phyloP scores from a whole-genome alignment of 176 grass and related monocot genomes.

The Thalia dealbata region DNA sequence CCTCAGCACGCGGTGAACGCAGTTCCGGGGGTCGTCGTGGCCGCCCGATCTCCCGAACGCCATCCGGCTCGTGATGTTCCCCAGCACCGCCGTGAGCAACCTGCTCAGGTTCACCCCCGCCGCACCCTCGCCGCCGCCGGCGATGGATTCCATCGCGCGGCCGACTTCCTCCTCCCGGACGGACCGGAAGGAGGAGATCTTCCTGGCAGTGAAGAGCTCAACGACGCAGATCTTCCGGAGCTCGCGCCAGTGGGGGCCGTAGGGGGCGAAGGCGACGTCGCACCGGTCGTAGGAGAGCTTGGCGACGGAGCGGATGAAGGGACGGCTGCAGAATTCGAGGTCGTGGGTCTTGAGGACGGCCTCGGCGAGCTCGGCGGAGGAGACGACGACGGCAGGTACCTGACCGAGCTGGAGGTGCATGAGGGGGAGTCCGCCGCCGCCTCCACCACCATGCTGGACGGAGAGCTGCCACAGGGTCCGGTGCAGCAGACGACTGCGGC shows the following conservation, averaged over 20 bases:
- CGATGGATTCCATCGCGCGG: neutral
- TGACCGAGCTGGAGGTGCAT: neutral
- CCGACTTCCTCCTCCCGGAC: neutral
- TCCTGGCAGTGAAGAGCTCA: slow-evolving; percentile 6
- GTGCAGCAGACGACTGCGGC: neutral
- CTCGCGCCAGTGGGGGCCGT: neutral
- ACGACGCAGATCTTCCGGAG: neutral
- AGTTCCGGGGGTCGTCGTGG: no score
- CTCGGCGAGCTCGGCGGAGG: neutral
- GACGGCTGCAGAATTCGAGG: neutral
- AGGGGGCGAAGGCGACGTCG: neutral
- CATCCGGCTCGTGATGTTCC: neutral
- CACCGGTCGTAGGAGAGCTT: neutral
- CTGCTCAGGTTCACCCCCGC: neutral
- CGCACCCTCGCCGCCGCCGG: neutral
- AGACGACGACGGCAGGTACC: neutral
- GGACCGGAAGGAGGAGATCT: neutral
- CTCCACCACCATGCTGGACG: neutral
- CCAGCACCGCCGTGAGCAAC: neutral
- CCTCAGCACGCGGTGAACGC: neutral
- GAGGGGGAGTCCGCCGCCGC: neutral
- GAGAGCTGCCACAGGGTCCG: neutral
- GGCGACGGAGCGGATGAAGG: neutral
- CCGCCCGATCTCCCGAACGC: neutral
- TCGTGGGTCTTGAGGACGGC: slow-evolving; percentile 8